Evolutionary conservation across 139 green algal species (phyloP), one percentile per base, ranked within the genome.

Genomic region (Chlamydomonas schloesseri): DNA sequence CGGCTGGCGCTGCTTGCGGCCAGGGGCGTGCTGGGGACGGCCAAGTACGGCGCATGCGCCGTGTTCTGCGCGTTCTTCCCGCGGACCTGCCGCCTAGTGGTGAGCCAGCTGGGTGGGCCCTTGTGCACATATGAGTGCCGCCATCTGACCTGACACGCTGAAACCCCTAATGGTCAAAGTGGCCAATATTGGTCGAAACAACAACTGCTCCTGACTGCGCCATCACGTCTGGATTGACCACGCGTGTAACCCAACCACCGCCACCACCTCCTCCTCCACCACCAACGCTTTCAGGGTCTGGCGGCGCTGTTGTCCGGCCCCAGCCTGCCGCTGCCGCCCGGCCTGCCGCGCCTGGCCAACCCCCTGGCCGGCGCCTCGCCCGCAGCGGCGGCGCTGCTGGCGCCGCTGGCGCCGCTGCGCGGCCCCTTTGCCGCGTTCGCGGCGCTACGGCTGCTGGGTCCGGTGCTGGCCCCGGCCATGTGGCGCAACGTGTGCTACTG

Each of bases 401-500:
- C 73, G 9, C 86, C 72, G 34, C 71, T 87, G 60, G 68, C 23
- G 20, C 79, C 78, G 8, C 71, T 87, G 17, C 62, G 50, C 18
- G 53, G 87, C 10, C 80, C 81, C 24, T 81, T 84, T 9, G 71
- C 72, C 0, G 31, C 50, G 14, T 82, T 90, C 29, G 55, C 34
- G 6, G 81, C 34, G 4, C 46, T 81, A 74, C 81, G 81, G 29
- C n/a, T 84, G 31, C 5, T 75, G 29, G 20, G 71, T 33, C 86
- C 86, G 37, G 1, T 73, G 71, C 31, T 73, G 57, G 58, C 80
- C 11, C 88, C 88, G 26, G 15, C 68, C 1, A 18, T 91, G 70
- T 91, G 83, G 83, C 71, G 88, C 46, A 80, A 46, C 31, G 4
- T 88, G 20, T 31, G 64, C 50, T 91, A 91, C 83, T 91, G 88